Conservation (phyloP, 495 filamentous ascomycete species). For the Aspergillus sparsus region DNA sequence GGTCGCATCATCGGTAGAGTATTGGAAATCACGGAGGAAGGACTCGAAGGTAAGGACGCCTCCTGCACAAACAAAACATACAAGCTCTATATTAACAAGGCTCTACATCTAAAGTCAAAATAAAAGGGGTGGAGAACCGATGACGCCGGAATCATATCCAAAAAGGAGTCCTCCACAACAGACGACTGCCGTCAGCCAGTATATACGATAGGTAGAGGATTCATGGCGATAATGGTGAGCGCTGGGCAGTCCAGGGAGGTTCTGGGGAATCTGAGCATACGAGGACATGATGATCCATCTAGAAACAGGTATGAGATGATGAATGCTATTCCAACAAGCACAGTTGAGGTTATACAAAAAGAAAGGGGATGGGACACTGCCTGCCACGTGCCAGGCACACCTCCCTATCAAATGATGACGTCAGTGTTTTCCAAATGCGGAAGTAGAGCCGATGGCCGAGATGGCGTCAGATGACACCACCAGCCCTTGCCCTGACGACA, state of each 20-base stretch:
- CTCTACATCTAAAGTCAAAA: not conserved
- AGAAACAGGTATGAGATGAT: not conserved
- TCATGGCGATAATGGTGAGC: not conserved
- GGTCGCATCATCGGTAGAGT: conserved; percentile 37
- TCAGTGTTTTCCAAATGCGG: not conserved
- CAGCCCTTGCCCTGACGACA: conserved; percentile 12
- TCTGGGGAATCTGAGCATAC: conserved; percentile 13
- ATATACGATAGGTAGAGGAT: conserved; percentile 42
- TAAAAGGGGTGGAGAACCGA: conserved; percentile 31
- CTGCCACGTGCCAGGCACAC: conserved; percentile 9
- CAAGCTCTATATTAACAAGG: not conserved
- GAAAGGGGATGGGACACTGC: not conserved
- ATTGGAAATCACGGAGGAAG: conserved; percentile 47
- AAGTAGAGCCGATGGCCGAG: conserved; percentile 17
- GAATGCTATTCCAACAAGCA: not conserved
- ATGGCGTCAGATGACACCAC: conserved; percentile 17
- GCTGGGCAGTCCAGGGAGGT: not conserved
- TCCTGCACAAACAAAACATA: conserved; percentile 30
- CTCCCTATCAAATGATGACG: not conserved
- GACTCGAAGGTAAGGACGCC: conserved; percentile 48
- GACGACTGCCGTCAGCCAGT: conserved; percentile 53
- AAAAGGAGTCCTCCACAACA: conserved; percentile 48
- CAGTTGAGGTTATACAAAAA: not conserved
- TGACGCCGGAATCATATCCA: conserved; percentile 49
- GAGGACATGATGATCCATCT: conserved; percentile 14